Conservation (phyloP, 2,329 filamentous ascomycete species). For the Aureobasidium leucospermi region DNA sequence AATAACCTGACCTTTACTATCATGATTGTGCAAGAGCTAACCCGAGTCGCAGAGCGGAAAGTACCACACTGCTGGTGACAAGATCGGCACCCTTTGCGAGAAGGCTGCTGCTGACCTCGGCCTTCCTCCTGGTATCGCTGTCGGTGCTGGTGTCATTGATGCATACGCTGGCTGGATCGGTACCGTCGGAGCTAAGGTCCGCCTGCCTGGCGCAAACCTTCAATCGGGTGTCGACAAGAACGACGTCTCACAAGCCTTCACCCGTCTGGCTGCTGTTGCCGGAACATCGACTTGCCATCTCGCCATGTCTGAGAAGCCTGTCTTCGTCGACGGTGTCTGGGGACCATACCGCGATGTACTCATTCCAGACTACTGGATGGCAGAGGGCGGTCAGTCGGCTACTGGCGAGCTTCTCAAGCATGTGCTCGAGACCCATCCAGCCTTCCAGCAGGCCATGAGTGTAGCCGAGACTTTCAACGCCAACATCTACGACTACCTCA, state of each 20-base stretch:
- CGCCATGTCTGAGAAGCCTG: slow-evolving; percentile 85
- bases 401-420: slow-evolving; percentile 92
- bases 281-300: slow-evolving; percentile 97
- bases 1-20: slow-evolving; percentile 30
- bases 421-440: slow-evolving; percentile 89
- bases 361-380: slow-evolving; percentile 89
- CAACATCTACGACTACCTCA: slow-evolving; percentile 93
- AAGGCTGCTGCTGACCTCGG: slow-evolving; percentile 78
- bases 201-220: slow-evolving; percentile 59
- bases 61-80: slow-evolving; percentile 85
- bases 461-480: slow-evolving; percentile 73
- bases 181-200: slow-evolving; percentile 93
- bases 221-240: slow-evolving; percentile 58
- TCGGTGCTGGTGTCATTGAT: slow-evolving; percentile 95
- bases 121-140: slow-evolving; percentile 76
- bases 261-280: slow-evolving; percentile 84
- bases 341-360: slow-evolving; percentile 93
- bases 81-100: slow-evolving; percentile 77
- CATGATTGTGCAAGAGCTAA: slow-evolving; percentile 20
- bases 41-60: slow-evolving; percentile 65
- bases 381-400: slow-evolving; percentile 92
- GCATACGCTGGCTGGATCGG: slow-evolving; percentile 98
- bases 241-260: slow-evolving; percentile 87
- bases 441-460: slow-evolving; percentile 71
- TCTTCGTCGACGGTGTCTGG: slow-evolving; percentile 95